Base-by-base conservation (phyloP, 345 rosid genomes). In the Eutrema japonicum region DNA sequence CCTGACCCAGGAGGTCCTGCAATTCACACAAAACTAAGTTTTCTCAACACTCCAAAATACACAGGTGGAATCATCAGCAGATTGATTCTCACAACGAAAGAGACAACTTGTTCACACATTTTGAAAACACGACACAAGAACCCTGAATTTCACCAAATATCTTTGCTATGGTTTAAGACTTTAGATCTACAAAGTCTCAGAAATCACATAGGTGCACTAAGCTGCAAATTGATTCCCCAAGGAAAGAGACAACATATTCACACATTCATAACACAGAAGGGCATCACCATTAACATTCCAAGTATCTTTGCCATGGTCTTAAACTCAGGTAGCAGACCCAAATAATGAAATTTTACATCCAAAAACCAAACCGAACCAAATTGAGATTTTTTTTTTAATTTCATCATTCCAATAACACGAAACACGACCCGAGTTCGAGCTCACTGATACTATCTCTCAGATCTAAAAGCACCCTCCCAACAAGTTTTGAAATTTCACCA, bases 1-100 rank as follows among this genome's bases (percentile, higher is more conserved):
- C 98, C 98, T 6, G 95, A 93, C 59, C 98, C 98, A 67, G 97
- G 98, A 37, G 98, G 95, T 41, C 98, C 98, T 93, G 86, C 76
- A 53, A 48, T 18, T 36, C 35, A 51, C 51, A 46, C 36, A 76
- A 30, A 71, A 66, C 62, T 60, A 65, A 70, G 8, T 40, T 33
- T 57, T 13, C 52, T 61, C 22, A 70, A 41, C 55, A 32, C 4
- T 40, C 30, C 32, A 69, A 27, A 18, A 2, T n/a, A 69, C 16
- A 56, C 43, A 42, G 27, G 2, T 46, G 30, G 1, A 38, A 67
- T n/a, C 45, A 65, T 35, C 35, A 10, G 48, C 40, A 37, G 6
- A 38, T 26, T 66, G 16, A 36, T 65, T 48, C 16, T 10, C 57
- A 3, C 5, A 16, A 10, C 8, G 10, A 12, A 18, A 65, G 22